Conservation (phyloP, 345 rosid species). For the Odontarrhena argentea region DNA sequence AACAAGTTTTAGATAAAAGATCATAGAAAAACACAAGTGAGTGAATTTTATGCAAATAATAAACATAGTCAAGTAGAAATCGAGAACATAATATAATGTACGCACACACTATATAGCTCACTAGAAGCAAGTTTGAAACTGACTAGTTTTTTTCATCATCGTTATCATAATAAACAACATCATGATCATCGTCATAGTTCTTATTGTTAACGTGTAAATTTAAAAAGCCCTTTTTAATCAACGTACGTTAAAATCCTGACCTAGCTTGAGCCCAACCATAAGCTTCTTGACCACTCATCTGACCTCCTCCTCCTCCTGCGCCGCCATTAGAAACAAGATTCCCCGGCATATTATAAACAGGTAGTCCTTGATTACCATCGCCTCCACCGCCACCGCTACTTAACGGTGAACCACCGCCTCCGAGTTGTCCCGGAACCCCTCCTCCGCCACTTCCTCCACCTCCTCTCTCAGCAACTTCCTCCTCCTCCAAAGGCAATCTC, state of each 20-base stretch:
- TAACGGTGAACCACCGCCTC: conserved; percentile 40
- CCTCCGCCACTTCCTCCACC: conserved; percentile 54
- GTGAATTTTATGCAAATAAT: conserved; percentile 32
- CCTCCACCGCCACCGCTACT: conserved; percentile 52
- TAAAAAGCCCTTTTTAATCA: conserved; percentile 4
- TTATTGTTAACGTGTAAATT: conserved; percentile 32
- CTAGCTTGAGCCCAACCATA: conserved; percentile 61
- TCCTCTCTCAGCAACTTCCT: conserved; percentile 40
- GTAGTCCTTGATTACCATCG: conserved; percentile 52
- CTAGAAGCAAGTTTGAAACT: conserved; percentile 22
- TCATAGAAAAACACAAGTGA: conserved; percentile 26
- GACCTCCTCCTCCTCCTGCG: conserved; percentile 49
- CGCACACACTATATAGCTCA: conserved; percentile 35
- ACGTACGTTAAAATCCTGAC: conserved; percentile 44
- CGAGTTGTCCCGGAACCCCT: conserved; percentile 36
- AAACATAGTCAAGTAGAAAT: conserved; percentile 27
- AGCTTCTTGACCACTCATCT: conserved; percentile 51
- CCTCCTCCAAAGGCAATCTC: conserved; percentile 54
- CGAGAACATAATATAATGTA: conserved; percentile 30
- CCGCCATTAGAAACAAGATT: conserved; percentile 61
- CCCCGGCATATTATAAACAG: conserved; percentile 61
- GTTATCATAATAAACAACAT: conserved; percentile 29
- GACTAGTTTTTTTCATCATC: conserved; percentile 32
- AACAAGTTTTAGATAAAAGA: conserved; percentile 12
- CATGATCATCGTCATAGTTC: not conserved